Evolutionary conservation across 768 basidiomycete genomes (phyloP).

Genomic region (Leccinum pellstonianum): DNA sequence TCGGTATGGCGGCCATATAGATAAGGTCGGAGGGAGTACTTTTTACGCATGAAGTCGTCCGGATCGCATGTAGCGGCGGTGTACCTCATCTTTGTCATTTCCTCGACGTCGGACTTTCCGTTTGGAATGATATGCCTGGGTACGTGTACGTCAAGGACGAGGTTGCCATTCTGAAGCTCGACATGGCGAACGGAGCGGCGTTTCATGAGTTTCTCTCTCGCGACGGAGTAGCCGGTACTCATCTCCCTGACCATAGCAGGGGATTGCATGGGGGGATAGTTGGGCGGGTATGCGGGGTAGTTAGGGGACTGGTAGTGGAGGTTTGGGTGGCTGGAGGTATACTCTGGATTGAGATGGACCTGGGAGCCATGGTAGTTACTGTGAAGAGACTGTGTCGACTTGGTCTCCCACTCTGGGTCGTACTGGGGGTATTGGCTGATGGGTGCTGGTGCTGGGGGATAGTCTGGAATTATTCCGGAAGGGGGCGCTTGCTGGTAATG

Average conservation of each 20-base stretch:
- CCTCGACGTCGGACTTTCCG: constrained; percentile 59
- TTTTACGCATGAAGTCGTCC: constrained; percentile 77
- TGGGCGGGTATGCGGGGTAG: constrained; percentile 40
- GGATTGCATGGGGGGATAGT: constrained; percentile 61
- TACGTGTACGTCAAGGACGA: constrained; percentile 81
- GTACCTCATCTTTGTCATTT: constrained; percentile 83
- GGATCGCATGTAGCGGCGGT: constrained; percentile 90
- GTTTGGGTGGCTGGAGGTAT: constrained; percentile 55
- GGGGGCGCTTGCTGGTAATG: constrained; percentile 44
- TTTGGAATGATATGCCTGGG: constrained; percentile 77
- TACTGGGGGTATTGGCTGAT: constrained; percentile 41
- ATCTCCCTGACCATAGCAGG: constrained; percentile 48
- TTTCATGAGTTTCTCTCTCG: constrained; percentile 80
- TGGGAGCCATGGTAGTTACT: constrained; percentile 64
- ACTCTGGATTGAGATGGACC: constrained; percentile 61
- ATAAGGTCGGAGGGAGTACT: constrained; percentile 78
- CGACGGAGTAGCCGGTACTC: constrained; percentile 61
- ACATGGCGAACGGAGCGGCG: constrained; percentile 77
- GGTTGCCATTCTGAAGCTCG: constrained; percentile 76
- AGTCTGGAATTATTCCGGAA: constrained; percentile 36
- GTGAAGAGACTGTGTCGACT: constrained; percentile 62
- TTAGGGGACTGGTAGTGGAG: constrained; percentile 39
- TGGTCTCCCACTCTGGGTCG: constrained; percentile 46
- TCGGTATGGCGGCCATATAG: constrained; percentile 81
- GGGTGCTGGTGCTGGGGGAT: constrained; percentile 32